These are phyloP conservation scores for Eragrostis curvula DNA, from an alignment of 176 grass and related monocot genomes.

Conservation along the genomic window DNA sequence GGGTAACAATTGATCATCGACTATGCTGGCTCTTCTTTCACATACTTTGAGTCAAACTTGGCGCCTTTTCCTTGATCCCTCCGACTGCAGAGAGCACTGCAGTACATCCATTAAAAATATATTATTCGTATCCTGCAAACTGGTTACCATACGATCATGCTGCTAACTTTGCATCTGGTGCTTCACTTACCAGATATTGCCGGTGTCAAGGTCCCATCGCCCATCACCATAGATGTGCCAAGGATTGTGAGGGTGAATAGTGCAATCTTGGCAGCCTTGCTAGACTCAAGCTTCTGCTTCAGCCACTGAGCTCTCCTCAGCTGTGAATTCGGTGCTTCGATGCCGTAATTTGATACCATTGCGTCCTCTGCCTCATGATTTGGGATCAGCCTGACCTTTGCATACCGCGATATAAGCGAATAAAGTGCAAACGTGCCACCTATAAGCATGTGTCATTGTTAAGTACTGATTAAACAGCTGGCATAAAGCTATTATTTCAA, in stretches of 20 bases:
- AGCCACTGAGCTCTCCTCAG: constrained; percentile 59
- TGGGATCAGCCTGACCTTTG: constrained; percentile 67
- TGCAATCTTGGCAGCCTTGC: constrained; percentile 48
- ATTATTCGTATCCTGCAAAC: constrained; percentile 14
- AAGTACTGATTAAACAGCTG: background rate
- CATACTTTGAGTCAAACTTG: constrained; percentile 68
- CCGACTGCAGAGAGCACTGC: constrained; percentile 68
- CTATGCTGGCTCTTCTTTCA: background rate
- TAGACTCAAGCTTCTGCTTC: constrained; percentile 64
- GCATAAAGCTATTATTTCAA: background rate
- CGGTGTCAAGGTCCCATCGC: constrained; percentile 76
- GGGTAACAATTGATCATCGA: background rate
- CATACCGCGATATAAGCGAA: constrained; percentile 68
- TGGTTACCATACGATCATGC: background rate
- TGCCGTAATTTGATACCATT: constrained; percentile 62
- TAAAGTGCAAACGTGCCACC: constrained; percentile 86
- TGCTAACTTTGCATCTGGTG: background rate
- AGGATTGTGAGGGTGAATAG: constrained; percentile 70
- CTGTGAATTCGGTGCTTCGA: constrained; percentile 44
- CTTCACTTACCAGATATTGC: constrained; percentile 61
- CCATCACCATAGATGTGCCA: constrained; percentile 83
- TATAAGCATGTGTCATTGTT: constrained; percentile 19
- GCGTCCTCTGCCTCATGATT: constrained; percentile 74
- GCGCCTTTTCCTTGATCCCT: constrained; percentile 72
- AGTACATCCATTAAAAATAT: constrained; percentile 12